Evolutionary conservation across 768 basidiomycete genomes (phyloP), one percentile per base, ranked within the genome.

Genomic region (Leucocoprinus birnbaumii): DNA sequence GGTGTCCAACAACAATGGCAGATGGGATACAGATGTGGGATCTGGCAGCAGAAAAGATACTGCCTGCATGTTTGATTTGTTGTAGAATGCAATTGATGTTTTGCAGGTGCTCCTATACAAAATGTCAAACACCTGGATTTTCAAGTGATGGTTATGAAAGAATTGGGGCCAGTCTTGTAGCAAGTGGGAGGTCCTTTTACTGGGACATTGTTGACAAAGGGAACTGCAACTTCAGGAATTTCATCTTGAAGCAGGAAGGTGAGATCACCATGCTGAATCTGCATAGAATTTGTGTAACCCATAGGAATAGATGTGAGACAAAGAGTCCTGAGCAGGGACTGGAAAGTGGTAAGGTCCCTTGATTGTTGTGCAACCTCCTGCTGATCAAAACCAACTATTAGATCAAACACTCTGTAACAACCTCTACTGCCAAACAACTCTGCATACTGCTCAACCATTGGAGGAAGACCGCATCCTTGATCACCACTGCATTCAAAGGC

Each of bases 281-380:
- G 64, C 2, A 68, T 56, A 1, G 51, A 60, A 44, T 56, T 62
- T 11, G 55, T 57, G 53, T 48, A 59, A 0, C 76, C 79, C 72
- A 74, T 75, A 0, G 74, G 74, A 0, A 78, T 55, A 0, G 64
- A 61, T 1, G 64, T 64, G 0, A 78, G 65, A 0, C 65, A 58
- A 2, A 65, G 54, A 0, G 64, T 59, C 3, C 70, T 52, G 55
- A 70, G 60, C 1, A 71, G 74, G 0, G 68, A 71, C 53, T 72
- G 66, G 58, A 79, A 80, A 0, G 71, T 73, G 0, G 75, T 79
- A 7, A 73, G 58, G 34, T 78, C 72, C 7, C 66, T 49, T 0
- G 68, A 76, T 2, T 53, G 26, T 9, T 1, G 57, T 53, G n/a
- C 61, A 59, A 11, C 63, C 58, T 0, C 21, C 71, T 66, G 69